Evolutionary conservation across 2,329 filamentous ascomycete genomes (phyloP).

Genomic region (Paraphoma chrysanthemicola): DNA sequence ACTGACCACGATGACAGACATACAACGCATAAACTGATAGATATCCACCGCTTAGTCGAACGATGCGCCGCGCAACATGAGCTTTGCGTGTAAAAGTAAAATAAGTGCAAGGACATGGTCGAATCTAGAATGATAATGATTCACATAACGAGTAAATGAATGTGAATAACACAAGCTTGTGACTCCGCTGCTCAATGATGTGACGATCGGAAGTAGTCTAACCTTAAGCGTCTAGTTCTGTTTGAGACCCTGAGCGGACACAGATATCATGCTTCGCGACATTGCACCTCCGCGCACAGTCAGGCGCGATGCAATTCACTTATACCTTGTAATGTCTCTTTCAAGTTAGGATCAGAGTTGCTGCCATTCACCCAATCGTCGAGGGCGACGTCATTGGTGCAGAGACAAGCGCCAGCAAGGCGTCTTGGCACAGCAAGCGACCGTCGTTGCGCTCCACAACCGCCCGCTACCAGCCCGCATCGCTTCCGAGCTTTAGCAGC

Average conservation of each 20-base stretch:
- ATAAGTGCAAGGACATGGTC: slow-evolving; percentile 23
- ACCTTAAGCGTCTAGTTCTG: background rate
- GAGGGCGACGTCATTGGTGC: slow-evolving; percentile 10
- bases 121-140: slow-evolving; percentile 32
- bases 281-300: background rate
- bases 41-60: slow-evolving; percentile 18
- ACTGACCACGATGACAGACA: slow-evolving; percentile 55
- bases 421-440: slow-evolving; percentile 21
- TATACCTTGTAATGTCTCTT: background rate
- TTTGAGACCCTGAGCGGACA: background rate
- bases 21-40: slow-evolving; percentile 80
- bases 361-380: background rate
- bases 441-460: slow-evolving; percentile 18
- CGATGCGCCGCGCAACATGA: slow-evolving; percentile 21
- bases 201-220: background rate
- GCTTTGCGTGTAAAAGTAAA: slow-evolving; percentile 7
- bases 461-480: slow-evolving; percentile 21
- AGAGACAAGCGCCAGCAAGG: slow-evolving; percentile 18
- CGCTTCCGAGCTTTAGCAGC: slow-evolving; percentile 18
- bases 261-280: background rate
- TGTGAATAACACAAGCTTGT: background rate
- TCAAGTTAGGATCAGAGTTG: background rate
- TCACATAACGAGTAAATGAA: background rate
- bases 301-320: background rate
- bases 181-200: background rate